These are phyloP conservation scores for Pythium scleroteichum DNA, from an alignment of 352 stramenopile species.

Conservation along the genomic window DNA sequence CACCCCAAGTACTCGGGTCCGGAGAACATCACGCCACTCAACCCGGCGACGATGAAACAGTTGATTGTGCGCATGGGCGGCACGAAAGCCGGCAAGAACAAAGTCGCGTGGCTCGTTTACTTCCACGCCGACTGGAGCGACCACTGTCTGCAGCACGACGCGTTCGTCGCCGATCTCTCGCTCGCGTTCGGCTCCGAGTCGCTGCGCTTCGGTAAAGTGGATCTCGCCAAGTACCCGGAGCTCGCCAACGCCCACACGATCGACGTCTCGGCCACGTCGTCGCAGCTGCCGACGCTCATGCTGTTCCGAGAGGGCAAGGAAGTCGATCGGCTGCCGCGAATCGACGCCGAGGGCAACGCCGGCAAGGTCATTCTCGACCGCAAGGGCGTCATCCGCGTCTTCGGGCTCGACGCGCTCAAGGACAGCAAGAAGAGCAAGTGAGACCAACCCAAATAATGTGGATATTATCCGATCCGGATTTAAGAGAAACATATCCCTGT, in stretches of 20 bases:
- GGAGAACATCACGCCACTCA: conserved; percentile 49
- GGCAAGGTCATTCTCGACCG: conserved; percentile 63
- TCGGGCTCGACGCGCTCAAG: conserved; percentile 55
- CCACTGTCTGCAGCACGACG: conserved; percentile 69
- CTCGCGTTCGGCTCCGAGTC: conserved; percentile 53
- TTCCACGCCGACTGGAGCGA: conserved; percentile 78
- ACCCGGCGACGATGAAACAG: conserved; percentile 49
- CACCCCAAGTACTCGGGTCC: conserved; percentile 67
- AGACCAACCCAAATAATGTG: conserved; percentile 11
- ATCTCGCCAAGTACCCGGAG: conserved; percentile 66
- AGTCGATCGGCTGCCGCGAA: conserved; percentile 50
- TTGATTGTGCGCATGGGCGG: conserved; percentile 39
- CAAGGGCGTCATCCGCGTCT: conserved; percentile 50
- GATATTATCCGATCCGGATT: background rate
- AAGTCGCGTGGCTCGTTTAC: conserved; percentile 68
- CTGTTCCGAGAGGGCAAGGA: conserved; percentile 71
- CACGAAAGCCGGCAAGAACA: conserved; percentile 30
- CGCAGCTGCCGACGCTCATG: conserved; percentile 70
- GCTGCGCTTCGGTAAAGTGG: conserved; percentile 65
- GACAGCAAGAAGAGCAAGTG: conserved; percentile 41
- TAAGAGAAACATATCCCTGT: background rate
- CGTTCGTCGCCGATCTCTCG: conserved; percentile 71
- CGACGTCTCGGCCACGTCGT: conserved; percentile 60
- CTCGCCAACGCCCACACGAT: conserved; percentile 62
- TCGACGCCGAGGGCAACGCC: conserved; percentile 55